Evolutionary conservation across 345 rosid species (phyloP).

Genomic region (Lumnitzera littorea): DNA sequence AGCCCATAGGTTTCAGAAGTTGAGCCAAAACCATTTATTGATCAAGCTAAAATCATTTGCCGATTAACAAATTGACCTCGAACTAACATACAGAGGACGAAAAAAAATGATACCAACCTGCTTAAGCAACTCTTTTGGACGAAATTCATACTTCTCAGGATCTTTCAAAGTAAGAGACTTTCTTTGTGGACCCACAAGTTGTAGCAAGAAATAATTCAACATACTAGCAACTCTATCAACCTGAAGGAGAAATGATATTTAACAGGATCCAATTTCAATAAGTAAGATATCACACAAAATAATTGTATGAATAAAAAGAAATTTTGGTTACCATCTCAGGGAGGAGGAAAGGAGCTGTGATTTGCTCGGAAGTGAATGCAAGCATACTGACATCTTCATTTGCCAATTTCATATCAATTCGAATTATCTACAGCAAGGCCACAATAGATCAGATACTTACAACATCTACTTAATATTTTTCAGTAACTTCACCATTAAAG

Average conservation of each 20-base stretch:
- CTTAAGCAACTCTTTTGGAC: constrained; percentile 86
- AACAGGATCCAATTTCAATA: neutral
- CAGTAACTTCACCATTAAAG: neutral
- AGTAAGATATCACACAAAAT: neutral
- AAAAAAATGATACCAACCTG: constrained; percentile 44
- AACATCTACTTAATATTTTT: neutral
- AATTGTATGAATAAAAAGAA: neutral
- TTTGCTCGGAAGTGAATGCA: constrained; percentile 91
- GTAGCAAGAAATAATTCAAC: constrained; percentile 94
- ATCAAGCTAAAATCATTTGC: no score
- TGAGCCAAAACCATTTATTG: no score
- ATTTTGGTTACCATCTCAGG: constrained; percentile 81
- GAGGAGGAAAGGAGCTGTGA: constrained; percentile 88
- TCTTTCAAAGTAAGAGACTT: constrained; percentile 85
- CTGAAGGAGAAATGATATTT: constrained; percentile 23
- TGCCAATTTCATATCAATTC: constrained; percentile 95
- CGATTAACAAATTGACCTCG: no score
- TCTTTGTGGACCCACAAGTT: constrained; percentile 96
- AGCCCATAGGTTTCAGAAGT: no score
- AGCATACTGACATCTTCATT: constrained; percentile 96
- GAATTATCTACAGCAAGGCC: constrained; percentile 56
- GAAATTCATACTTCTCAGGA: constrained; percentile 96
- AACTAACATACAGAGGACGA: neutral
- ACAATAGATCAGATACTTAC: constrained; percentile 4
- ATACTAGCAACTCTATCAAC: constrained; percentile 95